Evolutionary conservation across 1,139 yeast species (phyloP).

Genomic region (Protomyces lactucae-debilis): DNA sequence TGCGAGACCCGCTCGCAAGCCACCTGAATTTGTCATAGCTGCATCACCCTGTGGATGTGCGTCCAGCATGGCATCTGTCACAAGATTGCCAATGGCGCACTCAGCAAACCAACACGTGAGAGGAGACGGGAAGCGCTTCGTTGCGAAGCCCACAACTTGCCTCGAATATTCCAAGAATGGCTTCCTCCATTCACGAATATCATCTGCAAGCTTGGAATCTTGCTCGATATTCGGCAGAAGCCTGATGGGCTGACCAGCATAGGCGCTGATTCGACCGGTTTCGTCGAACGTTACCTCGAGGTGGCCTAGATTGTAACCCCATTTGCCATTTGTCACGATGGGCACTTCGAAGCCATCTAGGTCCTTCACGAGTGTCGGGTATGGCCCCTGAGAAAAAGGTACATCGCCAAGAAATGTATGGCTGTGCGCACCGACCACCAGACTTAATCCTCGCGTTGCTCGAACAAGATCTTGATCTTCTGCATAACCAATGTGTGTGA

Average conservation of each 20-base stretch:
- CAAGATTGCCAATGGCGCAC: slow-evolving; percentile 20
- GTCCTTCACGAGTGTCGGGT: slow-evolving; percentile 18
- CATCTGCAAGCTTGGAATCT: not conserved
- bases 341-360: slow-evolving; percentile 14
- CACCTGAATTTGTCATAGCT: slow-evolving; percentile 23
- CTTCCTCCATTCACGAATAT: slow-evolving; percentile 11
- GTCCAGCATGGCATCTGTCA: slow-evolving; percentile 23
- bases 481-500: slow-evolving; percentile 23
- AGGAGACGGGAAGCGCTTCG: slow-evolving; percentile 5
- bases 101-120: slow-evolving; percentile 22
- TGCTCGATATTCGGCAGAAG: not conserved
- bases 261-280: slow-evolving; percentile 5
- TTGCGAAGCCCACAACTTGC: slow-evolving; percentile 22
- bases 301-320: slow-evolving; percentile 23
- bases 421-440: slow-evolving; percentile 24
- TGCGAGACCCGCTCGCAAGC: slow-evolving; percentile 13
- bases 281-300: slow-evolving; percentile 6
- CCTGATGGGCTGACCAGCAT: slow-evolving; percentile 20
- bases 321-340: slow-evolving; percentile 20
- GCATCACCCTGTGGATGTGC: slow-evolving; percentile 14
- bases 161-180: slow-evolving; percentile 16
- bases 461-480: slow-evolving; percentile 10
- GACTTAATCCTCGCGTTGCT: slow-evolving; percentile 8
- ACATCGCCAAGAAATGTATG: slow-evolving; percentile 20
- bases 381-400: slow-evolving; percentile 20